Base-by-base conservation (phyloP, 2,329 filamentous ascomycete genomes). In the Calonectria naviculata region DNA sequence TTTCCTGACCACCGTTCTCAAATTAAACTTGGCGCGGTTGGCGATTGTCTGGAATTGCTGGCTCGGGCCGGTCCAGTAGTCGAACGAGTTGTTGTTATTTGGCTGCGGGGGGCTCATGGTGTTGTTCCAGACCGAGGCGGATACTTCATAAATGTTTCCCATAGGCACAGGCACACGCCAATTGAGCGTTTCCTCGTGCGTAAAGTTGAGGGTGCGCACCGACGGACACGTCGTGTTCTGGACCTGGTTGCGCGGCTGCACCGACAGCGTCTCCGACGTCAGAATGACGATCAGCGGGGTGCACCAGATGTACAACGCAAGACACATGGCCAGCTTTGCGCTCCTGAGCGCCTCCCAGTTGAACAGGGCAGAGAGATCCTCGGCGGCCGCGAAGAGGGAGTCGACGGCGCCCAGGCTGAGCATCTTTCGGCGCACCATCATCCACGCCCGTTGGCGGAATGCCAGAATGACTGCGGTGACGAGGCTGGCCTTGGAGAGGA, bases 381-480 rank as follows among this genome's bases (percentile, higher is more conserved):
- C 75, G 5, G 74, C 74, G 5, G 77, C 75, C 1, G 75, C 75
- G 24, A 78, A 78, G 8, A 78, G 75, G 0, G 77, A 78, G 71
- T 78, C 77, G 24, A 78, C 75, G 9, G 76, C 78, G 8, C 71
- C 72, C 10, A 78, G 64, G 19, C 73, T 75, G 17, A 78, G 73
- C 56, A 78, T 76, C 64, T 78, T 78, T 56, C 73, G 74, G n/a
- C 77, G 75, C 38, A 78, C 76, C 74, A 77, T 76, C 76, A 76
- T 75, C 64, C 78, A 70, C 5, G 77, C 77, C 21, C 75, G 68
- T 21, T 78, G 77, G 19, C 75, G 77, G 41, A 78, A 78, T 10
- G 77, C 76, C 2, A 78, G 60, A 4, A 78, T 74, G 12, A 75
- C 76, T 2, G 77, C 74, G 8, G 74, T 77, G 13, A 76, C 73